phyloP scores from a whole-genome alignment of 345 rosid genomes.

The Lepidium didymum region DNA sequence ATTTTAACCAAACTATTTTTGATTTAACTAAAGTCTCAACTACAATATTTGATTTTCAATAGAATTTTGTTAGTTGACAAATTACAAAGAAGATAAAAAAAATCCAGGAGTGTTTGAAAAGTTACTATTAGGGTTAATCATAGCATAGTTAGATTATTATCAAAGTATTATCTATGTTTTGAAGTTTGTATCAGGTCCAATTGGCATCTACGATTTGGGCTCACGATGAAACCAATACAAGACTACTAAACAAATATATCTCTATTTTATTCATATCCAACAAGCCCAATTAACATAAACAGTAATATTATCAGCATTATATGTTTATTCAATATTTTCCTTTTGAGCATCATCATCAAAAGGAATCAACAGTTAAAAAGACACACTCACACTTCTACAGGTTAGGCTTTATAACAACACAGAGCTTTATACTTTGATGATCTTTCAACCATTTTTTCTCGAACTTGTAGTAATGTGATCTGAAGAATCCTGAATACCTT shows the following conservation, averaged over 20 bases:
- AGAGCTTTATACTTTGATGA: background rate
- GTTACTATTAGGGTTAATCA: too few species aligned
- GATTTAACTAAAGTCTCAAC: too few species aligned
- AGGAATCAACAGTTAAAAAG: background rate
- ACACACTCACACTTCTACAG: slow-evolving; percentile 17
- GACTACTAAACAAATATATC: background rate
- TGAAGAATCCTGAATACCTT: slow-evolving; percentile 39
- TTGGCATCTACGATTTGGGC: background rate
- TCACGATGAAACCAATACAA: background rate
- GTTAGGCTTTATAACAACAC: slow-evolving; percentile 15
- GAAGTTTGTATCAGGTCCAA: background rate
- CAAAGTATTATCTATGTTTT: too few species aligned
- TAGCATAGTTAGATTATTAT: too few species aligned
- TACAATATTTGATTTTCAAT: too few species aligned
- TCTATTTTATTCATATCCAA: background rate
- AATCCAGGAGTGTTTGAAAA: too few species aligned
- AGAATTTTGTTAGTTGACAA: too few species aligned
- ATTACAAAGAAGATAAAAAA: too few species aligned
- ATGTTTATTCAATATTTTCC: background rate
- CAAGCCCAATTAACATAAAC: background rate
- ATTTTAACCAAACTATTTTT: too few species aligned
- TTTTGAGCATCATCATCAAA: background rate
- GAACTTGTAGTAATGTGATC: slow-evolving; percentile 23
- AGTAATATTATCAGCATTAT: background rate
- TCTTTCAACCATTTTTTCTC: slow-evolving; percentile 8